phyloP scores from a whole-genome alignment of 345 rosid species.

The Reutealis trisperma region DNA sequence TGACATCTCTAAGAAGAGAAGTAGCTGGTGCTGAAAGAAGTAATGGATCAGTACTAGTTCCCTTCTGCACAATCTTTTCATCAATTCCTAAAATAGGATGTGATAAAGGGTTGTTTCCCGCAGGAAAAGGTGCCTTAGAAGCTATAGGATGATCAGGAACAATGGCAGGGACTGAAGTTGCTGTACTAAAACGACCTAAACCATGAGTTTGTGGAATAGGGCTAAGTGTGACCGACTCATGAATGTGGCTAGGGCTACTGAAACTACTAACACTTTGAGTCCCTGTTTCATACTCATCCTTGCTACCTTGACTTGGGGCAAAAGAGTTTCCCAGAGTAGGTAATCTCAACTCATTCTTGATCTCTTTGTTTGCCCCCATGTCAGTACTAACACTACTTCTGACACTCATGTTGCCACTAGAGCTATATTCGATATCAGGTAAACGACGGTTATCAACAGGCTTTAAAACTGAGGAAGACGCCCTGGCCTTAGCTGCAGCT shows the following conservation, averaged over 20 bases:
- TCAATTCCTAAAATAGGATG: conserved; percentile 36
- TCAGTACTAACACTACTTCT: conserved; percentile 87
- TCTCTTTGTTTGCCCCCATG: conserved; percentile 58
- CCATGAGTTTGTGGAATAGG: conserved; percentile 75
- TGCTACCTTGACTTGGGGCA: conserved; percentile 89
- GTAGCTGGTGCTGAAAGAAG: conserved; percentile 66
- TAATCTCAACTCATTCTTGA: conserved; percentile 51
- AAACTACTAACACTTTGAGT: conserved; percentile 85
- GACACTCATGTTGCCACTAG: conserved; percentile 75
- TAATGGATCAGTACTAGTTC: conserved; percentile 56
- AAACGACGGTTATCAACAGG: conserved; percentile 63
- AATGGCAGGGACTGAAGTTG: conserved; percentile 36
- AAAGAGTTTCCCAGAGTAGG: conserved; percentile 59
- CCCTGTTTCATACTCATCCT: conserved; percentile 81
- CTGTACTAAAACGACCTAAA: conserved; percentile 40
- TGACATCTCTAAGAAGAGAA: conserved; percentile 86
- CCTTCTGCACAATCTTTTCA: conserved; percentile 61
- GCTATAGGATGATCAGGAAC: conserved; percentile 49
- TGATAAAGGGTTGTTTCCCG: conserved; percentile 32
- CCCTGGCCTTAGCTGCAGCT: conserved; percentile 98
- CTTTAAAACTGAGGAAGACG: conserved; percentile 84
- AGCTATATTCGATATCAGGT: conserved; percentile 71
- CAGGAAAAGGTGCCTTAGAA: conserved; percentile 40
- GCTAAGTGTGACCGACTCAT: conserved; percentile 76
- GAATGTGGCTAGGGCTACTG: conserved; percentile 87